Conservation (phyloP, 371 early-diverging fungal species). For the Mortierella sp. region DNA sequence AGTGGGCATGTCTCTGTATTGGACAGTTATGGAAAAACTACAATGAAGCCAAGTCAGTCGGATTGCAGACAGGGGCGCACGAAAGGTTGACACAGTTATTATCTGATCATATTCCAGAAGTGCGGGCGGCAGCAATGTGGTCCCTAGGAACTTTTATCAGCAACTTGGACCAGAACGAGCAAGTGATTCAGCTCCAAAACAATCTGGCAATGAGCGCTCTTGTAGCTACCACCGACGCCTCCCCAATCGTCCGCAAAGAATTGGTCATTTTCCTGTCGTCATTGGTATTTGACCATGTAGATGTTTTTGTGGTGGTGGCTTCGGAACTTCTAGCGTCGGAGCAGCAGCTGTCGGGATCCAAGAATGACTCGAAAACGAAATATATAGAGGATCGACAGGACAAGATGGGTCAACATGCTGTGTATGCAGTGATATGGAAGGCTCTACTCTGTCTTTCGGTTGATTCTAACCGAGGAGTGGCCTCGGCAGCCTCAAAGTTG, state of each 20-base stretch:
- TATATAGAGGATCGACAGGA: constrained; percentile 29
- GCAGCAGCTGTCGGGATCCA: constrained; percentile 38
- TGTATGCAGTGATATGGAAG: constrained; percentile 83
- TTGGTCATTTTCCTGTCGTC: constrained; percentile 79
- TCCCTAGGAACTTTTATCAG: constrained; percentile 87
- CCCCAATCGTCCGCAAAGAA: constrained; percentile 87
- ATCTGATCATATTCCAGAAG: constrained; percentile 84
- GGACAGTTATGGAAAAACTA: constrained; percentile 89
- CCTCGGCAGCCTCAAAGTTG: constrained; percentile 70
- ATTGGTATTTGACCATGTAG: constrained; percentile 71
- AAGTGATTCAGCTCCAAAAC: constrained; percentile 77
- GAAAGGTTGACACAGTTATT: constrained; percentile 73
- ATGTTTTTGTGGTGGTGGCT: constrained; percentile 75
- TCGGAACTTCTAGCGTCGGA: constrained; percentile 77
- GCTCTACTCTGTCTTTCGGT: constrained; percentile 80
- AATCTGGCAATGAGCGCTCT: constrained; percentile 76
- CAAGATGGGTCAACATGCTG: constrained; percentile 55
- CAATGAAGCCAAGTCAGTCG: constrained; percentile 80
- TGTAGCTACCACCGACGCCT: constrained; percentile 79
- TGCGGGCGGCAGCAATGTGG: constrained; percentile 86
- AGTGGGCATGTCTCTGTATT: constrained; percentile 91
- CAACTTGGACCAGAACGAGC: constrained; percentile 77
- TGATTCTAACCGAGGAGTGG: constrained; percentile 83
- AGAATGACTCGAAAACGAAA: constrained; percentile 28
- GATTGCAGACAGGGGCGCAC: constrained; percentile 79